Base-by-base conservation (phyloP, 768 basidiomycete genomes). In the Mycena sanguinolenta region DNA sequence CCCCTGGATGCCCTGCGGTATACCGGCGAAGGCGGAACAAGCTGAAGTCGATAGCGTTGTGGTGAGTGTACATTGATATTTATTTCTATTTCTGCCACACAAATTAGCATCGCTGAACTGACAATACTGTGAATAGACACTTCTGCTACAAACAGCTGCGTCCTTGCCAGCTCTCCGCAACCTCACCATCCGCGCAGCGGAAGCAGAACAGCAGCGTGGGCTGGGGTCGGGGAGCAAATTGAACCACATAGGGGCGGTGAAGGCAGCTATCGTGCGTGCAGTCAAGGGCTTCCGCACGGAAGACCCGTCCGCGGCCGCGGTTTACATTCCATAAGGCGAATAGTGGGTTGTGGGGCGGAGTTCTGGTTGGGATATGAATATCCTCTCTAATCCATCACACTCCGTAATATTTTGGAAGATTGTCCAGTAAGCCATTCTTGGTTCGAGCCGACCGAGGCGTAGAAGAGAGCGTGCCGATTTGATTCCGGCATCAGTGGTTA, bases 221-320 rank as follows among this genome's bases (percentile, higher is more conserved):
- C n/a, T n/a, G n/a, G n/a, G n/a, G n/a, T 52, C 50, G 23, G 49
- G 62, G 19, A 63, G 38, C 36, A 50, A 50, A 21, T 38, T 63
- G 3, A 13, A 63, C 34, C 53, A 54, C 27, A 42, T n/a, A n/a
- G n/a, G 3, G 7, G 4, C 2, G 9, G 53, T 38, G 10, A 38
- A 54, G 8, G 30, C 4, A 21, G 53, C 53, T 27, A 64, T 64
- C 14, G n/a, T 14, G 12, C 9, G 3, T 2, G 46, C 61, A 21
- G 23, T 63, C 2, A 9, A 38, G 32, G 21, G n/a, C 3, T 63
- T 63, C 34, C n/a, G 32, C 5, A 14, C 61, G 3, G 23, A 39
- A 17, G 32, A 13, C 2, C 46, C 36, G 10, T 63, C 4, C 21
- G 3, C 23, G 6, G 61, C 49, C 4, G 17, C 38, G 1, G 61